Base-by-base conservation (phyloP, 106 monocot species). In the Dactylorhiza incarnata region DNA sequence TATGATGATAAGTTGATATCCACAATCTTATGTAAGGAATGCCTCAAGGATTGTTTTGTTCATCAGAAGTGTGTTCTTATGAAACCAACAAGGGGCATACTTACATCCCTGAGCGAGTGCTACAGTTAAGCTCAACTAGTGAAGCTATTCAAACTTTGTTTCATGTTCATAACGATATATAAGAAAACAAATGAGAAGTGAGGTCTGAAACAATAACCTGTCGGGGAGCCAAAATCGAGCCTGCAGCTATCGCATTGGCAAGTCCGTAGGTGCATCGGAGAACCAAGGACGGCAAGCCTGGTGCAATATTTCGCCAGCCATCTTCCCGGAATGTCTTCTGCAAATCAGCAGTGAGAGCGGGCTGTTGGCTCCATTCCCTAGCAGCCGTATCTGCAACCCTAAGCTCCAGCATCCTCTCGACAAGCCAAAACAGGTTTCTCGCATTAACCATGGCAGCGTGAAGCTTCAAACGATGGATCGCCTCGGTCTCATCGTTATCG, bases 341-440 rank as follows among this genome's bases (percentile, higher is more conserved):
- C 74, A 97, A 81, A 63, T 97, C 96, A 5, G 82, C 81, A 0
- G 90, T 81, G 26, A 97, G 81, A 1, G 75, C 67, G 0, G 80
- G 59, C 87, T 93, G 96, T 13, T 97, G 85, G 61, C 89, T 86
- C 96, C 96, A 97, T 75, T 89, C 93, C 69, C 26, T 79, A 6
- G 88, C 93, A 0, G 93, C 91, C 0, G 71, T 81, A 45, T 87
- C 93, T 1, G 88, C 96, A 74, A 97, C 85, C 74, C 85, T 73
- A 63, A 91, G 73, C 75, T 97, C 96, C 15, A 93, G 85, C 93
- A 93, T 91, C 76, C 96, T 80, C 80, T 97, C 96, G 58, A 97
- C 84, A 24, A 93, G 47, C 96, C 96, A 97, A 55, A 87, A 79
- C 77, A 97, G 66, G 72, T 91, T 89, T 74, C 86, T 83, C 1